These are phyloP conservation scores for Byssochlamys sp. DNA, from an alignment of 2,329 filamentous ascomycete species.

Conservation along the genomic window DNA sequence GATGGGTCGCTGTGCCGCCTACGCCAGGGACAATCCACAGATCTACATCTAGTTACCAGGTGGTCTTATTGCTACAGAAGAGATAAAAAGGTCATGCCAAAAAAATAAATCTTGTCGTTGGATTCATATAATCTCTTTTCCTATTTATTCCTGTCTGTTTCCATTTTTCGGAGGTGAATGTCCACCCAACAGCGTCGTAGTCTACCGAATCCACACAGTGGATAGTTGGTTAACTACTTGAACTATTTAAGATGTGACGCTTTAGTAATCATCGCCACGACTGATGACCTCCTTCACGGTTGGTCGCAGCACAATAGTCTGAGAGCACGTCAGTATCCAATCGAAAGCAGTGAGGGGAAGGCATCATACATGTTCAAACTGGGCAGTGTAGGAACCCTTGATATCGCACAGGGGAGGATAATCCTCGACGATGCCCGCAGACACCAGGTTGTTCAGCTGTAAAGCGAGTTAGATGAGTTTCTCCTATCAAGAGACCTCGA, in stretches of 20 bases:
- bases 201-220: neutral
- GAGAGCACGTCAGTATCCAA: slow-evolving; percentile 9
- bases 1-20: neutral
- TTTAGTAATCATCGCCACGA: slow-evolving; percentile 72
- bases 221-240: neutral
- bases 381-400: slow-evolving; percentile 89
- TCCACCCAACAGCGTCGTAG: neutral
- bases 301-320: slow-evolving; percentile 69
- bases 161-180: neutral
- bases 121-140: neutral
- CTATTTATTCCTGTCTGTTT: neutral
- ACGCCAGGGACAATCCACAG: neutral
- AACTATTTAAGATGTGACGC: neutral
- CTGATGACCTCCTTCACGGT: slow-evolving; percentile 81
- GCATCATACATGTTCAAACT: slow-evolving; percentile 78
- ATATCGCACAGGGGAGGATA: slow-evolving; percentile 84
- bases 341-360: neutral
- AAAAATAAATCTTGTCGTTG: neutral
- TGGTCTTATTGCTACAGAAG: neutral
- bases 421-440: slow-evolving; percentile 72
- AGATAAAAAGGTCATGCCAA: neutral
- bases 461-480: slow-evolving; percentile 17
- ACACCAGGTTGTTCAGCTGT: slow-evolving; percentile 76
- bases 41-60: neutral
- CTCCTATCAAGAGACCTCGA: neutral